phyloP scores from a whole-genome alignment of 139 green algal genomes.

The Diplosphaera chodatii region DNA sequence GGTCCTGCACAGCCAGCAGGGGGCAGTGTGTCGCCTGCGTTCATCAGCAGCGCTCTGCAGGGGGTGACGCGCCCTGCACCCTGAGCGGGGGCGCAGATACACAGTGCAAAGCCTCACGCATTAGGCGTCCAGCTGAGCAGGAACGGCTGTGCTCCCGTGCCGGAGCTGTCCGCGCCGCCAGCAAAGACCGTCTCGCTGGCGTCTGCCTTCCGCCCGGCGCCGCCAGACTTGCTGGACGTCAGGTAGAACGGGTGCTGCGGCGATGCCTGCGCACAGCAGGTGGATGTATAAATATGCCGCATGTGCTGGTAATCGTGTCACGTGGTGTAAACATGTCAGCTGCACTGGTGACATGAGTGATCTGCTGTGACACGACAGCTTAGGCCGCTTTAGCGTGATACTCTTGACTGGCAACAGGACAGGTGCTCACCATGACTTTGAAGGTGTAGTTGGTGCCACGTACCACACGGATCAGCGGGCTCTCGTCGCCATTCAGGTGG shows the following conservation, averaged over 20 bases:
- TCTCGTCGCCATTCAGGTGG: constrained; percentile 12
- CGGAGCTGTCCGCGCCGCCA: background rate
- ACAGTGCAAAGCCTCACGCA: too few relatives aligned
- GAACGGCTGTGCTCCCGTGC: background rate
- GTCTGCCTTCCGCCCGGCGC: background rate
- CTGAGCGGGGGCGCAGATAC: too few relatives aligned
- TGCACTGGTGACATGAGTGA: background rate
- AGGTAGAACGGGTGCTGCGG: constrained; percentile 13
- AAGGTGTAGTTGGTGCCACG: background rate
- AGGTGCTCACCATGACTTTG: constrained; percentile 1
- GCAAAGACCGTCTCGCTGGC: constrained; percentile 2
- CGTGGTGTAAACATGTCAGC: background rate
- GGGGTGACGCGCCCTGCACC: too few relatives aligned
- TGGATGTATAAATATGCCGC: too few relatives aligned
- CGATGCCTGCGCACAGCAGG: too few relatives aligned
- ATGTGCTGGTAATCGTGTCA: too few relatives aligned
- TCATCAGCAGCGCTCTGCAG: too few relatives aligned
- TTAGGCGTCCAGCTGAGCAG: constrained; percentile 5
- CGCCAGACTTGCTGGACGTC: constrained; percentile 4
- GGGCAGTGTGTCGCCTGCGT: too few relatives aligned
- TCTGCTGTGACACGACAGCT: too few relatives aligned
- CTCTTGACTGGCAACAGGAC: too few relatives aligned
- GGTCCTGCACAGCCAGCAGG: background rate
- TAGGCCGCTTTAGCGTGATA: too few relatives aligned
- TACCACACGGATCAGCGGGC: constrained; percentile 2